phyloP scores from a whole-genome alignment of 306 rosid genomes.

The Fragaria nilgerrensis region DNA sequence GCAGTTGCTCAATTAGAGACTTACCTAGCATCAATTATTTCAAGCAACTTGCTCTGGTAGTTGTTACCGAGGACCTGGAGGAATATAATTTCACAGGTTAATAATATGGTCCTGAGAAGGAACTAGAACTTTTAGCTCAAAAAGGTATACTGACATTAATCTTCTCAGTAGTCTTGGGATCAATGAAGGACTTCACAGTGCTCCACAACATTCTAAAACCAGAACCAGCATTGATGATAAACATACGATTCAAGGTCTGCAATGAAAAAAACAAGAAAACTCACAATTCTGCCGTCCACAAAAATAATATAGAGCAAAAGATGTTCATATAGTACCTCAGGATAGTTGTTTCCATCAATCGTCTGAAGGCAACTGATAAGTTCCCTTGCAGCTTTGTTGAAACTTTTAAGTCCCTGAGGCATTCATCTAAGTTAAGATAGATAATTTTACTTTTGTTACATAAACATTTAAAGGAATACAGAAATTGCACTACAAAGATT shows the following conservation, averaged over 20 bases:
- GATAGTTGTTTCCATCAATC: constrained; percentile 84
- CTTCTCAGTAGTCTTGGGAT: constrained; percentile 87
- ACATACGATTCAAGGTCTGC: constrained; percentile 97
- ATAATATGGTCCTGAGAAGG: constrained; percentile 15
- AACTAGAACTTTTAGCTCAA: constrained; percentile 21
- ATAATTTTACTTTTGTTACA: neutral
- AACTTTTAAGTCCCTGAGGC: constrained; percentile 76
- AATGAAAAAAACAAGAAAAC: constrained; percentile 29
- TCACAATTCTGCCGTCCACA: constrained; percentile 20
- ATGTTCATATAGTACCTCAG: constrained; percentile 56
- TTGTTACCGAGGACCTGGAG: constrained; percentile 87
- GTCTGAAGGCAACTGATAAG: constrained; percentile 70
- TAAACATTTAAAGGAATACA: neutral
- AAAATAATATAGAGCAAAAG: constrained; percentile 2
- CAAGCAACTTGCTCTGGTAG: constrained; percentile 82
- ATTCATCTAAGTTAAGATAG: neutral
- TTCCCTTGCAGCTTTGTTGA: constrained; percentile 80
- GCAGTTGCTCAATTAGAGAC: constrained; percentile 15
- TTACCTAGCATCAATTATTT: constrained; percentile 81
- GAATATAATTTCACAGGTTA: constrained; percentile 25
- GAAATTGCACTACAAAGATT: neutral
- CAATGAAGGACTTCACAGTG: constrained; percentile 89
- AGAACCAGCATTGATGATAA: constrained; percentile 97
- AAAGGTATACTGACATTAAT: constrained; percentile 56
- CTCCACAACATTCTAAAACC: constrained; percentile 95